Conservation (phyloP, 176 grass and related monocot genomes). For the Lolium rigidum region DNA sequence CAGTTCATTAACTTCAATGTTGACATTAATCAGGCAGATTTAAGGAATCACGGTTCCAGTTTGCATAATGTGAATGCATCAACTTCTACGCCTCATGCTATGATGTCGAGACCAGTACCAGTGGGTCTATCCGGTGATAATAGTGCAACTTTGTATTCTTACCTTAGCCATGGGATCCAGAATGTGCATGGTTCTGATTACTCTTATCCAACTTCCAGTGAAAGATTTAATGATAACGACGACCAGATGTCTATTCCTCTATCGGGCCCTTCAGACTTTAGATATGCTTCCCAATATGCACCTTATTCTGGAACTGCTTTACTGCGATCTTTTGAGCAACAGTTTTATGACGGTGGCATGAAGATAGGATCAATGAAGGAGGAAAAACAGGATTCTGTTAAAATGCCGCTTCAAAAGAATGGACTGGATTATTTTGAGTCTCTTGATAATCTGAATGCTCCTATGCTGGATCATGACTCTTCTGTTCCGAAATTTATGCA, state of each 20-base stretch:
- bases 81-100: slow-evolving; percentile 32
- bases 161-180: slow-evolving; percentile 47
- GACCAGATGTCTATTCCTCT: slow-evolving; percentile 59
- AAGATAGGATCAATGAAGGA: slow-evolving; percentile 21
- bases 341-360: slow-evolving; percentile 47
- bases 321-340: slow-evolving; percentile 45
- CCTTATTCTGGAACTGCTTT: slow-evolving; percentile 58
- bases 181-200: slow-evolving; percentile 58
- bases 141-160: slow-evolving; percentile 48
- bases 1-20: slow-evolving; percentile 73
- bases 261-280: slow-evolving; percentile 62
- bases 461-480: slow-evolving; percentile 43
- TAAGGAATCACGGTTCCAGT: slow-evolving; percentile 38
- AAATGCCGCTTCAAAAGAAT: slow-evolving; percentile 42
- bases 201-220: slow-evolving; percentile 21
- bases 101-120: slow-evolving; percentile 33
- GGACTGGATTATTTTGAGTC: slow-evolving; percentile 60
- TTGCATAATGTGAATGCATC: slow-evolving; percentile 42
- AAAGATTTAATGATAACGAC: slow-evolving; percentile 43
- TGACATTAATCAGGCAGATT: slow-evolving; percentile 50
- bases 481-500: slow-evolving; percentile 54
- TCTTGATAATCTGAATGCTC: slow-evolving; percentile 49
- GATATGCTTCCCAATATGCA: slow-evolving; percentile 55
- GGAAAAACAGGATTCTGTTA: slow-evolving; percentile 19
- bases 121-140: slow-evolving; percentile 46